A percentile compares a stretch with the other conserved stretches of the same genome.
These are phyloP conservation scores for Cryptosporidium sp. DNA, from an alignment of 169 alveolate species.

Conservation along the genomic window DNA sequence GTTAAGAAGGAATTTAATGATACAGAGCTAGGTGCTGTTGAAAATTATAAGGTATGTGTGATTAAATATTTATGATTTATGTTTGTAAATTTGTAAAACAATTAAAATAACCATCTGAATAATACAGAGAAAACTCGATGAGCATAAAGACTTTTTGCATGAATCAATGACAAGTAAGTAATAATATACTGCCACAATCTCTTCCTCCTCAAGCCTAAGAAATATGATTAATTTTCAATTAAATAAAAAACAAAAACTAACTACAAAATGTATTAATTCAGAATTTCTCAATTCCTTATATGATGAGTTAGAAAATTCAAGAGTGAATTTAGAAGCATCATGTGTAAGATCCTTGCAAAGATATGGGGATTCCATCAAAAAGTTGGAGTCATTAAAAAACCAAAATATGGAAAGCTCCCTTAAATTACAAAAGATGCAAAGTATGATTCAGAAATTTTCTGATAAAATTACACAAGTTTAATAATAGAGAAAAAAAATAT, in stretches of 20 bases:
- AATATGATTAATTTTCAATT: not conserved
- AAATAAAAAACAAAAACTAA: not conserved
- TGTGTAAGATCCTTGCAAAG: slow-evolving; percentile 51
- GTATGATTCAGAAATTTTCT: slow-evolving; percentile 36
- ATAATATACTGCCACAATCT: not conserved
- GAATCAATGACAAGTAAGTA: slow-evolving; percentile 75
- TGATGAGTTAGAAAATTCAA: slow-evolving; percentile 68
- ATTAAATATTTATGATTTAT: not conserved
- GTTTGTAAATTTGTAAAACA: not conserved
- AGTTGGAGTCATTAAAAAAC: slow-evolving; percentile 32
- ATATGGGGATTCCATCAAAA: slow-evolving; percentile 51
- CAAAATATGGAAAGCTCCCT: slow-evolving; percentile 50
- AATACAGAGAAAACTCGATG: slow-evolving; percentile 33
- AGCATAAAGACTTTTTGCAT: slow-evolving; percentile 40
- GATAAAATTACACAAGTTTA: slow-evolving; percentile 55
- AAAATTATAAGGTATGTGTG: slow-evolving; percentile 39
- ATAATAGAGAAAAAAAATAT: not conserved
- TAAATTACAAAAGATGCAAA: slow-evolving; percentile 53
- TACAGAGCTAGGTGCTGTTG: not conserved
- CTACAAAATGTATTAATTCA: not conserved
- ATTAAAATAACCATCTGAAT: not conserved
- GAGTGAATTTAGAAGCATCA: slow-evolving; percentile 48
- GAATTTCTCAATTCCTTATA: slow-evolving; percentile 63
- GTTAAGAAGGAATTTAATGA: slow-evolving; percentile 37
- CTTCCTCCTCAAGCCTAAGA: not conserved